A percentile compares a stretch with the other conserved stretches of the same genome.
phyloP scores from a whole-genome alignment of 345 rosid species.

The Euphorbia pulcherrima region DNA sequence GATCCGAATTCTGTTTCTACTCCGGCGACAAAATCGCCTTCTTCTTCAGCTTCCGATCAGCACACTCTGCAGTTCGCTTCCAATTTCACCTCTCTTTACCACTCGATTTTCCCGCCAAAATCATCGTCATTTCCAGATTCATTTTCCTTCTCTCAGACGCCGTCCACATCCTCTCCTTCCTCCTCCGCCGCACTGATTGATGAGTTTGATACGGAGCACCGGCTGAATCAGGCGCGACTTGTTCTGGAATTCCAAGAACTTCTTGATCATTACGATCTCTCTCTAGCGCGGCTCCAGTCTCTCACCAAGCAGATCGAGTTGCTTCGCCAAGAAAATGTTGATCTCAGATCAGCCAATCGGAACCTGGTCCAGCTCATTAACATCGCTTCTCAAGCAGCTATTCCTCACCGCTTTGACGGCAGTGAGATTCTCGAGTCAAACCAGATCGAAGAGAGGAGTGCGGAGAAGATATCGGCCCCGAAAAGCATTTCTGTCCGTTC shows the following conservation, averaged over 20 bases:
- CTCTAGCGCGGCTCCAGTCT: conserved; percentile 40
- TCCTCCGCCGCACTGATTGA: conserved; percentile 25
- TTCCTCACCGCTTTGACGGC: conserved; percentile 4
- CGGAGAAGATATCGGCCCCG: conserved; percentile 11
- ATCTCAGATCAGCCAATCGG: conserved; percentile 15
- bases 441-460: background rate
- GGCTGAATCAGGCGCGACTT: conserved; percentile 67
- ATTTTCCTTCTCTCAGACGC: conserved; percentile 46
- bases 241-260: conserved; percentile 66
- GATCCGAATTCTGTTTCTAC: conserved; percentile 28
- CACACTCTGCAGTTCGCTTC: conserved; percentile 40
- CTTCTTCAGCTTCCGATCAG: conserved; percentile 31
- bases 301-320: conserved; percentile 23
- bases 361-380: conserved; percentile 14
- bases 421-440: background rate
- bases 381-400: conserved; percentile 39
- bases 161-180: conserved; percentile 42
- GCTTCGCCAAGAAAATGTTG: conserved; percentile 20
- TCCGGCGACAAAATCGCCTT: conserved; percentile 18
- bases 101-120: conserved; percentile 65
- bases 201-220: conserved; percentile 44
- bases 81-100: conserved; percentile 51
- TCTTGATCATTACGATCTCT: conserved; percentile 48
- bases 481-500: conserved; percentile 25
- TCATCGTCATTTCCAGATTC: conserved; percentile 35